Percentiles rank a stretch among this genome's conserved stretches.
These are phyloP conservation scores for Dittrichia graveolens DNA, from an alignment of 129 eudicot genomes.

Conservation along the genomic window DNA sequence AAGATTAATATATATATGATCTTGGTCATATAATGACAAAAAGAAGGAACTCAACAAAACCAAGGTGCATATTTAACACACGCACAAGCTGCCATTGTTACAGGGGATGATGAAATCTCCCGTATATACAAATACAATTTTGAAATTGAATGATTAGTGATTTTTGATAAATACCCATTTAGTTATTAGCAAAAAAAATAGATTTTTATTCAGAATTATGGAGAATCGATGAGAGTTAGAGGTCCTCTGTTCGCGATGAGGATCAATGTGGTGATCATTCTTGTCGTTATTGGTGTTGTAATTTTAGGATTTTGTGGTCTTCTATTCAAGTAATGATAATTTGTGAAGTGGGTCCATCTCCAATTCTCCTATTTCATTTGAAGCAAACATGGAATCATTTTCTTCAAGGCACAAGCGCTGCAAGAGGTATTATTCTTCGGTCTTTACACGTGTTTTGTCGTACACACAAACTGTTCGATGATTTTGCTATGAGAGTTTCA, in stretches of 20 bases:
- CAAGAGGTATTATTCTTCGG: slow-evolving; percentile 31
- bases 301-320: slow-evolving; percentile 9
- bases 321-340: slow-evolving; percentile 23
- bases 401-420: slow-evolving; percentile 36
- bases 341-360: slow-evolving; percentile 36
- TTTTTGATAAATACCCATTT: slow-evolving; percentile 25
- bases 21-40: neutral
- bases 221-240: slow-evolving; percentile 15
- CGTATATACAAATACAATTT: neutral
- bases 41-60: neutral
- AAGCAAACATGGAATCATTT: slow-evolving; percentile 39
- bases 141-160: neutral
- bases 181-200: neutral
- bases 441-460: slow-evolving; percentile 26
- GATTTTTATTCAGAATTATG: neutral
- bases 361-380: slow-evolving; percentile 28
- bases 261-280: slow-evolving; percentile 12
- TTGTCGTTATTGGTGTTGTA: slow-evolving; percentile 22
- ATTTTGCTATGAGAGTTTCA: slow-evolving; percentile 7
- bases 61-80: neutral
- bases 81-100: slow-evolving; percentile 14
- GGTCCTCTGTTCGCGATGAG: slow-evolving; percentile 36
- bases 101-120: neutral
- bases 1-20: neutral
- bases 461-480: slow-evolving; percentile 24